phyloP scores from a whole-genome alignment of 352 stramenopile species.

The Pilasporangium apinafurcum region DNA sequence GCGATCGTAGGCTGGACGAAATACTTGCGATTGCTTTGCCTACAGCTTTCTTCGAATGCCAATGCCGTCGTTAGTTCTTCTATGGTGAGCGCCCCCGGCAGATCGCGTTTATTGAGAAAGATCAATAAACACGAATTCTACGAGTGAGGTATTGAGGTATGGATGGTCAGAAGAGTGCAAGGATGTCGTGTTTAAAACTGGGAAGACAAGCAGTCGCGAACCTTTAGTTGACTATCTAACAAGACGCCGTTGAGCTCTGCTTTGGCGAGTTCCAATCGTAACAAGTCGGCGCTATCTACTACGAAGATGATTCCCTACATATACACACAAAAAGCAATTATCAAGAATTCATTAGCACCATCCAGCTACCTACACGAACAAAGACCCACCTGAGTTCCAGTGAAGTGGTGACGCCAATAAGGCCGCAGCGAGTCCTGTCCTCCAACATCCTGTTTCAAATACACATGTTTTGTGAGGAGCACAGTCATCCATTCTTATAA shows the following conservation, averaged over 20 bases:
- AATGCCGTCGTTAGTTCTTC: slow-evolving; percentile 43
- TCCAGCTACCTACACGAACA: not conserved
- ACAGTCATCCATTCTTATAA: not conserved
- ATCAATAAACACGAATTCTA: slow-evolving; percentile 55
- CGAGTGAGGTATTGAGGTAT: too few relatives aligned
- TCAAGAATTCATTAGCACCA: not conserved
- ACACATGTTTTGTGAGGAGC: too few relatives aligned
- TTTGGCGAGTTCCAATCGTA: slow-evolving; percentile 63
- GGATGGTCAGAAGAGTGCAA: too few relatives aligned
- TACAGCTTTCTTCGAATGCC: slow-evolving; percentile 43
- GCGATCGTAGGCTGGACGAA: slow-evolving; percentile 62
- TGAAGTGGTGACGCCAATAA: slow-evolving; percentile 85
- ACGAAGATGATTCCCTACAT: slow-evolving; percentile 75
- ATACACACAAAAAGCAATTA: slow-evolving; percentile 1
- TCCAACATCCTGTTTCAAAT: slow-evolving; percentile 53
- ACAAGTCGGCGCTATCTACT: slow-evolving; percentile 65
- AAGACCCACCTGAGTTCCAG: slow-evolving; percentile 53
- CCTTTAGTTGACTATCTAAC: slow-evolving; percentile 58
- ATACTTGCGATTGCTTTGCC: slow-evolving; percentile 38
- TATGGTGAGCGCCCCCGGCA: slow-evolving; percentile 41
- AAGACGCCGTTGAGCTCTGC: slow-evolving; percentile 67
- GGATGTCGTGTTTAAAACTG: too few relatives aligned
- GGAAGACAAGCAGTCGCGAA: not conserved
- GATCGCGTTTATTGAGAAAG: slow-evolving; percentile 75
- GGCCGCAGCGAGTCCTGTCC: slow-evolving; percentile 72